These are phyloP conservation scores for Daedalea quercina DNA, from an alignment of 768 basidiomycete species.

Conservation along the genomic window DNA sequence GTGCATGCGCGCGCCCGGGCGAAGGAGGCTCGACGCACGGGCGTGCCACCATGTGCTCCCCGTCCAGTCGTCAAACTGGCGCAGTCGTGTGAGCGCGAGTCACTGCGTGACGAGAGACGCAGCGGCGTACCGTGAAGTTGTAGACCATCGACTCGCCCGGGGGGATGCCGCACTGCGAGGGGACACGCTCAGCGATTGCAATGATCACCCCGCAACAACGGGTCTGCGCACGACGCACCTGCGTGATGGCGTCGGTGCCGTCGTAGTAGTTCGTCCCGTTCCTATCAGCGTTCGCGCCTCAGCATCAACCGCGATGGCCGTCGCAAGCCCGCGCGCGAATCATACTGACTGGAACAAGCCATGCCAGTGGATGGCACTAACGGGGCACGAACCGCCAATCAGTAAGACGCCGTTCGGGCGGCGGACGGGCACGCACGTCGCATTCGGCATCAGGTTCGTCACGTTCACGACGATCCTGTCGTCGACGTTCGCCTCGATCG, in stretches of 20 bases:
- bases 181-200: background rate
- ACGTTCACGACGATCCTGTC: slow-evolving; percentile 31
- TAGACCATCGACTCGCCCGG: slow-evolving; percentile 37
- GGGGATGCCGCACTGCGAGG: slow-evolving; percentile 43
- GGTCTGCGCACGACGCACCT: no score
- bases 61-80: slow-evolving; percentile 29
- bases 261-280: slow-evolving; percentile 39
- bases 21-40: slow-evolving; percentile 11
- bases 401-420: background rate
- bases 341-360: slow-evolving; percentile 15
- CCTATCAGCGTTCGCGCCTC: slow-evolving; percentile 6
- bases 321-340: background rate
- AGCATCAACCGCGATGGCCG: background rate
- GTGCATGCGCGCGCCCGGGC: slow-evolving; percentile 9
- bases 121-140: slow-evolving; percentile 14
- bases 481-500: slow-evolving; percentile 30
- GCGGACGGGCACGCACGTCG: slow-evolving; percentile 20
- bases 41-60: slow-evolving; percentile 47
- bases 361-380: slow-evolving; percentile 30
- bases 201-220: no score
- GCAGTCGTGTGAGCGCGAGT: background rate
- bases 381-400: background rate
- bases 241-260: slow-evolving; percentile 37
- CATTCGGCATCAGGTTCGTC: slow-evolving; percentile 25
- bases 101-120: background rate